Percentiles rank a stretch among this genome's conserved stretches.
Conservation (phyloP, 2,329 filamentous ascomycete species). For the Cladophialophora bantiana region DNA sequence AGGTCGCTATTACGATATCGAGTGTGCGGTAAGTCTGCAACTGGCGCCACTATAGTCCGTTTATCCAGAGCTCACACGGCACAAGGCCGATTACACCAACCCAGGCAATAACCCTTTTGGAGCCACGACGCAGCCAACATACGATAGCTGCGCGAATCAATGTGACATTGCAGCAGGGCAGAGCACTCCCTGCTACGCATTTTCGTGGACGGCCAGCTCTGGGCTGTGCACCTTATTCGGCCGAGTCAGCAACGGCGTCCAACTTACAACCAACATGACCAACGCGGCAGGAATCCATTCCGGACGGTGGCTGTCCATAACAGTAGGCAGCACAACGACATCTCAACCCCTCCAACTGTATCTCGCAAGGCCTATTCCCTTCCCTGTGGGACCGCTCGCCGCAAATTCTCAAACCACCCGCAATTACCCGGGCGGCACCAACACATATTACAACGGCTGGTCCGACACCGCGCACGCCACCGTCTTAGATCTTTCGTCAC, state of each 20-base stretch:
- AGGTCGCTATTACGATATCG: conserved; percentile 24
- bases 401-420: conserved; percentile 16
- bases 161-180: conserved; percentile 22
- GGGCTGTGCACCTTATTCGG: conserved; percentile 26
- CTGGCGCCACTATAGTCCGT: background rate
- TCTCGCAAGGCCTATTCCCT: conserved; percentile 22
- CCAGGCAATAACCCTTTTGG: conserved; percentile 23
- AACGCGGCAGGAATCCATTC: conserved; percentile 22
- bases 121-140: conserved; percentile 21
- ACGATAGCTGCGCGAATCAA: conserved; percentile 22
- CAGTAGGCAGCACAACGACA: background rate
- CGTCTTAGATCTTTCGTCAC: conserved; percentile 15
- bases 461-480: conserved; percentile 19
- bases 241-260: conserved; percentile 17
- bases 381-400: conserved; percentile 15
- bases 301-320: conserved; percentile 18
- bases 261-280: conserved; percentile 20
- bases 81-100: conserved; percentile 25
- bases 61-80: background rate
- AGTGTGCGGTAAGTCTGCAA: conserved; percentile 19
- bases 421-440: conserved; percentile 21
- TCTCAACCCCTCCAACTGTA: conserved; percentile 18
- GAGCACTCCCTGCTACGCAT: conserved; percentile 15
- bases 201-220: conserved; percentile 22
- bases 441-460: conserved; percentile 27